Percentiles rank a stretch among this genome's conserved stretches.
phyloP scores from a whole-genome alignment of 2,329 filamentous ascomycete genomes.

The Pezicula rhizophila region DNA sequence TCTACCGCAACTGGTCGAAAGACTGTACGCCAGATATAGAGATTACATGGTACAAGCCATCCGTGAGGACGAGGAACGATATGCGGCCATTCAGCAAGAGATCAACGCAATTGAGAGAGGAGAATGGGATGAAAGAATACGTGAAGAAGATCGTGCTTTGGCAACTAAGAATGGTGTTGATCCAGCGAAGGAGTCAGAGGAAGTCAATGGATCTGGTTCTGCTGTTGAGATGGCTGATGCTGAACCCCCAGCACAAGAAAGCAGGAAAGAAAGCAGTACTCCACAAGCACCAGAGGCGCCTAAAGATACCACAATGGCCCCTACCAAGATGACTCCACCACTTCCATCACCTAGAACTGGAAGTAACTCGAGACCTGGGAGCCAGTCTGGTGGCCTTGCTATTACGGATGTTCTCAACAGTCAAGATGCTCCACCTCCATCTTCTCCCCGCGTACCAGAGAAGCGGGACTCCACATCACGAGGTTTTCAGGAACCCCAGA shows the following conservation, averaged over 20 bases:
- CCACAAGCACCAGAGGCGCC: constrained; percentile 6
- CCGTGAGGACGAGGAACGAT: constrained; percentile 64
- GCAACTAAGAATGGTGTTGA: constrained; percentile 9
- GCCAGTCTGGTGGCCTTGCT: constrained; percentile 18
- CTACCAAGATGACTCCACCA: constrained; percentile 8
- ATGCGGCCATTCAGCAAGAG: constrained; percentile 58
- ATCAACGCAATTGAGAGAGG: constrained; percentile 62
- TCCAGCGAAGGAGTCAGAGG: constrained; percentile 2
- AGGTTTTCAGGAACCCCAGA: constrained; percentile 5
- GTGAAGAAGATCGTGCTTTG: constrained; percentile 16
- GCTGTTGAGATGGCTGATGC: background rate
- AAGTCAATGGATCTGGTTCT: constrained; percentile 13
- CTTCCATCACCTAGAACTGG: too few species aligned
- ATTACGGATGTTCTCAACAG: constrained; percentile 22
- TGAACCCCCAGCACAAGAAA: background rate
- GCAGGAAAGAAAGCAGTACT: background rate
- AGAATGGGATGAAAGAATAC: constrained; percentile 39
- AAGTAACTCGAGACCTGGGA: background rate
- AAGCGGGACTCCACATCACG: constrained; percentile 1
- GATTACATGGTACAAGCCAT: constrained; percentile 65
- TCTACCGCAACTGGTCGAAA: constrained; percentile 63
- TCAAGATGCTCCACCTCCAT: constrained; percentile 10
- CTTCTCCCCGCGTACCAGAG: constrained; percentile 10
- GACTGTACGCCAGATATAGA: constrained; percentile 70
- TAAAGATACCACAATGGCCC: constrained; percentile 1